Evolutionary conservation across 495 filamentous ascomycete genomes (phyloP).

Genomic region (Venustampulla echinocandica): DNA sequence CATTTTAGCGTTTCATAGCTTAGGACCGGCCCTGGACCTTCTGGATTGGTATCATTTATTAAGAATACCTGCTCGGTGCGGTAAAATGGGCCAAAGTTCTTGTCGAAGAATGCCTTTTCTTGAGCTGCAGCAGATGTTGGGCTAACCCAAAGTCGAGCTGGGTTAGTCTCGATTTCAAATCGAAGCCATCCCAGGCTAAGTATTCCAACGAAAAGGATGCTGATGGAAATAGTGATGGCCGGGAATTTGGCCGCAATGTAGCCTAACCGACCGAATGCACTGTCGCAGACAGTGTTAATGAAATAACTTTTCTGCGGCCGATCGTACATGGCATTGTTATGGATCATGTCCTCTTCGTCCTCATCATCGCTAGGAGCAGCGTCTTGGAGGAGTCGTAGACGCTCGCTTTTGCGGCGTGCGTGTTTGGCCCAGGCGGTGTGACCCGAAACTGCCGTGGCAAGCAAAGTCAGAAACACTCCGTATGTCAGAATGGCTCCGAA

Average conservation of each 20-base stretch:
- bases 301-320: slow-evolving; percentile 62
- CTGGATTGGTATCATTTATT: slow-evolving; percentile 69
- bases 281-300: slow-evolving; percentile 69
- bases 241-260: slow-evolving; percentile 75
- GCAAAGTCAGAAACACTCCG: slow-evolving; percentile 56
- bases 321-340: slow-evolving; percentile 60
- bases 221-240: slow-evolving; percentile 64
- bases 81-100: slow-evolving; percentile 93
- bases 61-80: slow-evolving; percentile 89
- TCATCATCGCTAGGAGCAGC: slow-evolving; percentile 80
- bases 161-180: slow-evolving; percentile 80
- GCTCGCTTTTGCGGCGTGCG: slow-evolving; percentile 63
- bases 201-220: slow-evolving; percentile 59
- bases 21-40: slow-evolving; percentile 63
- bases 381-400: slow-evolving; percentile 78
- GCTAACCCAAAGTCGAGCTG: slow-evolving; percentile 90
- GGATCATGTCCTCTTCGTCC: slow-evolving; percentile 72
- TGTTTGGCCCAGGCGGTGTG: slow-evolving; percentile 68
- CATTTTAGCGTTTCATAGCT: slow-evolving; percentile 80
- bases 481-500: slow-evolving; percentile 88
- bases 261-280: slow-evolving; percentile 76
- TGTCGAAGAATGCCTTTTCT: slow-evolving; percentile 91
- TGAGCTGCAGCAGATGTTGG: slow-evolving; percentile 82
- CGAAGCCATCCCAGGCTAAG: slow-evolving; percentile 80
- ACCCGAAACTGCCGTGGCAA: slow-evolving; percentile 57